Percentiles rank a stretch among this genome's conserved stretches.
Conservation (phyloP, 1,284 basidiomycete genomes). For the Ustilago xerochloae region DNA sequence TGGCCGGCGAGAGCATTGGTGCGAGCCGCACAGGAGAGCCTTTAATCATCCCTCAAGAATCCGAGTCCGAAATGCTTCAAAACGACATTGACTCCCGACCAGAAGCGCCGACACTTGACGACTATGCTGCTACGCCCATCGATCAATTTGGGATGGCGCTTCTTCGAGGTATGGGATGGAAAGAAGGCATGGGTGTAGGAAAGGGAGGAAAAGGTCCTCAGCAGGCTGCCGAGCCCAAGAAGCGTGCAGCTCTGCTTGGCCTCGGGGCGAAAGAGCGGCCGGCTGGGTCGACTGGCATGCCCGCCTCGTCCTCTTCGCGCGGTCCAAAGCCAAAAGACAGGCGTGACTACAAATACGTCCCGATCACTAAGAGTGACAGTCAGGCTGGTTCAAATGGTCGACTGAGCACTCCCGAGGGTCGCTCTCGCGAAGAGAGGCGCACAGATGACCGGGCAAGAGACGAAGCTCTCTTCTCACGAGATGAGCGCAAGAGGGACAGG, state of each 20-base stretch:
- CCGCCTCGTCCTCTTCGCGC: conserved; percentile 69
- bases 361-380: conserved; percentile 76
- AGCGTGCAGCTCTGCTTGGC: conserved; percentile 58
- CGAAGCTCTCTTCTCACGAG: conserved; percentile 12
- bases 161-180: conserved; percentile 96
- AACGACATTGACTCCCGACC: conserved; percentile 60
- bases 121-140: conserved; percentile 90
- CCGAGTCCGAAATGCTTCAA: conserved; percentile 55
- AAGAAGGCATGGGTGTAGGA: conserved; percentile 78
- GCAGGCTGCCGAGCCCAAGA: conserved; percentile 58
- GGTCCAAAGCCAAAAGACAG: conserved; percentile 63
- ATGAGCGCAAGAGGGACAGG: conserved; percentile 38
- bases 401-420: background rate
- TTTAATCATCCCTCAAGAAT: conserved; percentile 48
- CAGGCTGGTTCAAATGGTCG: conserved; percentile 5
- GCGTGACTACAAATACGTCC: conserved; percentile 79
- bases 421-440: conserved; percentile 24
- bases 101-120: conserved; percentile 76
- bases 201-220: conserved; percentile 58
- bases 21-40: background rate
- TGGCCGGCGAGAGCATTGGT: conserved; percentile 25
- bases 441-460: conserved; percentile 11
- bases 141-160: conserved; percentile 93
- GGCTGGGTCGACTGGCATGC: background rate
- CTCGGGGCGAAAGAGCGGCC: conserved; percentile 64